Conservation (phyloP, 768 basidiomycete genomes). For the Lactarius hatsudake region DNA sequence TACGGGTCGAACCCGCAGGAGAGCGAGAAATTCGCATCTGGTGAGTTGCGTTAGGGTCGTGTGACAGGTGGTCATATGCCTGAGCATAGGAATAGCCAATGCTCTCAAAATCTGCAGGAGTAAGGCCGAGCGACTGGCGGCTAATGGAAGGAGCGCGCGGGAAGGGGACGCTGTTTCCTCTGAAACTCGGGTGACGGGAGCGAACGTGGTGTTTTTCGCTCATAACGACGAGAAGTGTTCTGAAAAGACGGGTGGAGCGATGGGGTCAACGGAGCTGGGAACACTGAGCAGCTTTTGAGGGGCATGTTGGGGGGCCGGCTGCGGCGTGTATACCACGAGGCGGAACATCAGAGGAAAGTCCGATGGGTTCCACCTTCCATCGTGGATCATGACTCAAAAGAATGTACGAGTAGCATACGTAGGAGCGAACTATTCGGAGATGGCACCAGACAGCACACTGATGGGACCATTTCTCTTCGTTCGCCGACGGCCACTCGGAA, state of each 20-base stretch:
- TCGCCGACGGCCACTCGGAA: not conserved
- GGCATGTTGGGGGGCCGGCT: conserved; percentile 20
- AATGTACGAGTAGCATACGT: not conserved
- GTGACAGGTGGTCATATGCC: conserved; percentile 20
- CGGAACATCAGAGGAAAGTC: conserved; percentile 6
- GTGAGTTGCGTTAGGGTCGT: conserved; percentile 15
- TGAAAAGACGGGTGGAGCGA: conserved; percentile 15
- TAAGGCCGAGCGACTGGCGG: conserved; percentile 24
- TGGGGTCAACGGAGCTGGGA: conserved; percentile 19
- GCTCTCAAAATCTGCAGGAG: conserved; percentile 16
- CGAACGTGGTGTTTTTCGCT: conserved; percentile 15
- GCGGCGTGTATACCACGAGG: conserved; percentile 27
- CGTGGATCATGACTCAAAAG: conserved; percentile 14
- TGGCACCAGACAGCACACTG: conserved; percentile 1
- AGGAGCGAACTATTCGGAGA: conserved; percentile 14
- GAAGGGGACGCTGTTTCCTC: conserved; percentile 25
- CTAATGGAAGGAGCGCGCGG: conserved; percentile 22
- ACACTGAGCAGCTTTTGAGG: conserved; percentile 26
- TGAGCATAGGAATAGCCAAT: conserved; percentile 26
- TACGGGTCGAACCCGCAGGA: conserved; percentile 25
- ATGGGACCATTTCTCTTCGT: not conserved
- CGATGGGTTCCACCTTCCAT: conserved; percentile 13
- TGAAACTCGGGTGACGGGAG: conserved; percentile 8
- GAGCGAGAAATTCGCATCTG: conserved; percentile 22
- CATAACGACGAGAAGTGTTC: conserved; percentile 21